A percentile compares a stretch with the other conserved stretches of the same genome.
These are phyloP conservation scores for Euphorbia schlechtendalii DNA, from an alignment of 441 rosid species.

Conservation along the genomic window DNA sequence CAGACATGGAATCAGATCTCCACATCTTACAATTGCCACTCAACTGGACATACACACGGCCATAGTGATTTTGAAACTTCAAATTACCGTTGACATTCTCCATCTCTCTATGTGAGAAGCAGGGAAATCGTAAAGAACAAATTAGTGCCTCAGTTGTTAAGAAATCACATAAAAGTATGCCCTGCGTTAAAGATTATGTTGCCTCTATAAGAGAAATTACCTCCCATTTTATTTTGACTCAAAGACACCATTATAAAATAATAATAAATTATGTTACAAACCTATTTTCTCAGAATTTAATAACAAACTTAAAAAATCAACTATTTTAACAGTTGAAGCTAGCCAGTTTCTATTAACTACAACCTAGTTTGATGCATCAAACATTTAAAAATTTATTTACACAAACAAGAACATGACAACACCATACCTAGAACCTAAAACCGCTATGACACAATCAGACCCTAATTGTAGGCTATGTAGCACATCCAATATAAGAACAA, in stretches of 20 bases:
- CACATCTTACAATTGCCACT: slow-evolving; percentile 91
- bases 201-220: not conserved
- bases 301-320: not conserved
- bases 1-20: slow-evolving; percentile 72
- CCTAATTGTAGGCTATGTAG: not conserved
- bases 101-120: slow-evolving; percentile 63
- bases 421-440: not conserved
- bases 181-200: not conserved
- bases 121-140: slow-evolving; percentile 26
- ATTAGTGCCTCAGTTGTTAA: slow-evolving; percentile 8
- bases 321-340: not conserved
- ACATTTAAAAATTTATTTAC: not conserved
- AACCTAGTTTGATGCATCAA: not conserved
- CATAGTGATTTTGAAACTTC: slow-evolving; percentile 90
- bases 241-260: not conserved
- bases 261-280: not conserved
- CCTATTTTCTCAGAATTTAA: not conserved
- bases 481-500: not conserved
- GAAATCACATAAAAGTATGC: not conserved
- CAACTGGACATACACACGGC: slow-evolving; percentile 74
- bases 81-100: slow-evolving; percentile 74
- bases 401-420: slow-evolving; percentile 1
- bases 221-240: not conserved
- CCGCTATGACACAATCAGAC: too few relatives aligned
- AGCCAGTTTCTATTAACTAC: not conserved